These are phyloP conservation scores for Mucor irregularis DNA, from an alignment of 371 early-diverging fungal genomes.

Conservation along the genomic window DNA sequence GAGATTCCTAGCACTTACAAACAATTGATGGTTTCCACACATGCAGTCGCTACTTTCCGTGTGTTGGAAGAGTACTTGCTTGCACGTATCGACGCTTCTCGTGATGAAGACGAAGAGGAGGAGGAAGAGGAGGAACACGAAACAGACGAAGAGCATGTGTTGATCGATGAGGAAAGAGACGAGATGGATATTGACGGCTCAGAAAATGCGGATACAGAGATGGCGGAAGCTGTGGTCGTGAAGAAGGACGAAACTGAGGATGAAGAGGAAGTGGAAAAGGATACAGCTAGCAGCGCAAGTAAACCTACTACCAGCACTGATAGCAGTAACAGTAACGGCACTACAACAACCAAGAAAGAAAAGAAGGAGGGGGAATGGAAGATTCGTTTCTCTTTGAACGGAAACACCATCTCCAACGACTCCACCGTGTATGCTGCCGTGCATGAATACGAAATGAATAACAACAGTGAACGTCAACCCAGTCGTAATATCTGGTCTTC, in stretches of 20 bases:
- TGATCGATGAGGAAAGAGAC: conserved; percentile 28
- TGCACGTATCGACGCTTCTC: conserved; percentile 11
- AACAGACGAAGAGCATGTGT: conserved; percentile 35
- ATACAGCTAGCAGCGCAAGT: background rate
- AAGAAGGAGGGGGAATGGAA: conserved; percentile 47
- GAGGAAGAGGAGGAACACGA: conserved; percentile 26
- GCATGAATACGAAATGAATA: conserved; percentile 49
- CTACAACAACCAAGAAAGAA: background rate
- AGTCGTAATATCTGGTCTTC: conserved; percentile 50
- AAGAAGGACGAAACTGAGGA: conserved; percentile 13
- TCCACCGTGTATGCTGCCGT: conserved; percentile 66
- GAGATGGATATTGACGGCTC: conserved; percentile 27
- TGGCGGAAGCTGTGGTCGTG: conserved; percentile 12
- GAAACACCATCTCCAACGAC: conserved; percentile 48
- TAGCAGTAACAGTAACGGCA: background rate
- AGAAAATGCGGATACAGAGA: conserved; percentile 7
- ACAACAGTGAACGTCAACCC: background rate
- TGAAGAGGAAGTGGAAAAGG: conserved; percentile 2
- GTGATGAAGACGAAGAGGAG: conserved; percentile 8
- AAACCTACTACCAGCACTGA: background rate
- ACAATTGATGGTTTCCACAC: conserved; percentile 73
- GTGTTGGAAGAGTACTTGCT: conserved; percentile 65
- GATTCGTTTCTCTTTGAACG: conserved; percentile 56
- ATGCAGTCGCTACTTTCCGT: conserved; percentile 83
- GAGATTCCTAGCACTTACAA: conserved; percentile 59